A percentile compares a stretch with the other conserved stretches of the same genome.
Evolutionary conservation across 2,329 filamentous ascomycete species (phyloP).

Genomic region (Fusarium piperis): DNA sequence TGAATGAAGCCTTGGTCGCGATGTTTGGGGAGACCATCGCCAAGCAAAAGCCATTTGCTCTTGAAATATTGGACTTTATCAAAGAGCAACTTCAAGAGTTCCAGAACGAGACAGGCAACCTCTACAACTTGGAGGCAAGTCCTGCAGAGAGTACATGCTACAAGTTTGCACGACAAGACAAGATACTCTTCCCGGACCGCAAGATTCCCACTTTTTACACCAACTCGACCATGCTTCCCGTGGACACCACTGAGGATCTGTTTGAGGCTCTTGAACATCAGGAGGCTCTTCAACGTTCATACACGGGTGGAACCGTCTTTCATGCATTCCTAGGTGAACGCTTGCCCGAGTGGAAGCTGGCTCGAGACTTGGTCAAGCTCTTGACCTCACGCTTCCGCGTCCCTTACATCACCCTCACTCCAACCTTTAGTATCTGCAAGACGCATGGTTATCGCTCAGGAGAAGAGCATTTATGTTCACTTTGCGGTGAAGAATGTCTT

Average conservation of each 20-base stretch:
- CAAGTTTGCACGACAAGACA: constrained; percentile 34
- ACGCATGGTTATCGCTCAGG: constrained; percentile 29
- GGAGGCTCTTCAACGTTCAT: constrained; percentile 35
- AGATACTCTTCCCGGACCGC: constrained; percentile 17
- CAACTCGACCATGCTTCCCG: constrained; percentile 39
- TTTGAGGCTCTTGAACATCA: constrained; percentile 35
- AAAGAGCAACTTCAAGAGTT: constrained; percentile 33
- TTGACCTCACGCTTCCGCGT: constrained; percentile 33
- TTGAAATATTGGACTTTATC: constrained; percentile 30
- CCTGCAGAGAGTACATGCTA: constrained; percentile 40
- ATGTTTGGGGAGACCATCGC: constrained; percentile 16
- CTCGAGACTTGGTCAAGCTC: constrained; percentile 31
- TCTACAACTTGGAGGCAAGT: constrained; percentile 36
- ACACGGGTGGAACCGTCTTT: constrained; percentile 38
- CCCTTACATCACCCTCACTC: constrained; percentile 36
- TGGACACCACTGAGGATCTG: constrained; percentile 34
- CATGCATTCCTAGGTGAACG: constrained; percentile 38
- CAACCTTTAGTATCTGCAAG: constrained; percentile 38
- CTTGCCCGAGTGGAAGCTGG: constrained; percentile 29
- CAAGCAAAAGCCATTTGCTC: constrained; percentile 13
- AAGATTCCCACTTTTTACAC: constrained; percentile 33
- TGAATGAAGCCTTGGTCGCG: constrained; percentile 28
- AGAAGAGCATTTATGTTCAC: constrained; percentile 26
- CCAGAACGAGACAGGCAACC: constrained; percentile 30
- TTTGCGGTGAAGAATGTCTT: constrained; percentile 14